phyloP scores from a whole-genome alignment of 148 eudicot species.

The Rhododendron mucronatum region DNA sequence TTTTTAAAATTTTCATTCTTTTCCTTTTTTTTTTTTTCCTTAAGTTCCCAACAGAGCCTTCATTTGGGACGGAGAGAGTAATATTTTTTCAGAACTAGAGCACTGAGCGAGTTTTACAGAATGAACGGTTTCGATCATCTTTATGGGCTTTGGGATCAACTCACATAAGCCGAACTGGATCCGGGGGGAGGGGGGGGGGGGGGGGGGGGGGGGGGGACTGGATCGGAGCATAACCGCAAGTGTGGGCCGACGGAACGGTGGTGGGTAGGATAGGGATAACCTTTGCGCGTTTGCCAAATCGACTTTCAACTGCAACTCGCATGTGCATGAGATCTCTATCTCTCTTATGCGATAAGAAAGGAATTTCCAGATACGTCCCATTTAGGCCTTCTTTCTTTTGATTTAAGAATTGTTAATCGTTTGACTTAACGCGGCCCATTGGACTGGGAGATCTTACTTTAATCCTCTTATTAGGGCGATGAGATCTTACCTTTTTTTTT shows the following conservation, averaged over 20 bases:
- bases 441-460: neutral
- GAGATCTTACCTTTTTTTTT: neutral
- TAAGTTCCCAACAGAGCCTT: too few species aligned
- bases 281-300: neutral
- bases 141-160: neutral
- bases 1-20: too few species aligned
- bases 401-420: neutral
- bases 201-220: too few species aligned
- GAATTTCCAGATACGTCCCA: neutral
- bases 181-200: too few species aligned
- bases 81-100: too few species aligned
- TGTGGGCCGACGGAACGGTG: too few species aligned
- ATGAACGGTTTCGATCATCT: too few species aligned
- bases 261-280: neutral
- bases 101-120: too few species aligned
- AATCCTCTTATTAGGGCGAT: neutral
- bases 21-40: too few species aligned
- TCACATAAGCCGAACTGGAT: neutral
- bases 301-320: neutral
- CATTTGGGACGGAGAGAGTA: too few species aligned
- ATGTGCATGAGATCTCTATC: neutral
- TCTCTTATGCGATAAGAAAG: neutral
- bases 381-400: neutral
- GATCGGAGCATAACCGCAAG: too few species aligned
- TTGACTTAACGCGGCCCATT: neutral